These are phyloP conservation scores for Paramecium sonneborni DNA, from an alignment of 73 alveolate species.

Conservation along the genomic window DNA sequence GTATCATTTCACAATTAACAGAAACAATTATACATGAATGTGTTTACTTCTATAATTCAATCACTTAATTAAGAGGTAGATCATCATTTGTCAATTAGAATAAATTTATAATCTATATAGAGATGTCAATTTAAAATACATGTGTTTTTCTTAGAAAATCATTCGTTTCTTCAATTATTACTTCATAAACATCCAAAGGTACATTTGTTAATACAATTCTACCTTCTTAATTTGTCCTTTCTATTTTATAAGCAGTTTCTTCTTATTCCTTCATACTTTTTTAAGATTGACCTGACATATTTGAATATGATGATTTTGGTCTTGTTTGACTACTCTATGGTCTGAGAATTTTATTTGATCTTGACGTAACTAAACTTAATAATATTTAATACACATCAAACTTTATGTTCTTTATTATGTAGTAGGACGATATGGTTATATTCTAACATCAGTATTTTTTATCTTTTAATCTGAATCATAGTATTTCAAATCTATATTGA, in stretches of 20 bases:
- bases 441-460: constrained; percentile 21
- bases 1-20: neutral
- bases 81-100: constrained; percentile 8
- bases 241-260: neutral
- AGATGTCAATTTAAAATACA: neutral
- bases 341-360: neutral
- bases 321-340: constrained; percentile 57
- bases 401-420: constrained; percentile 14
- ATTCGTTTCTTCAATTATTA: constrained; percentile 69
- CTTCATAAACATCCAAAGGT: constrained; percentile 69
- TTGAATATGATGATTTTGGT: constrained; percentile 50
- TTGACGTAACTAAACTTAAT: neutral
- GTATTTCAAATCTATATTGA: constrained; percentile 29
- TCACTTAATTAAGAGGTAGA: neutral
- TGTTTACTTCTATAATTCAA: neutral
- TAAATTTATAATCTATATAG: constrained; percentile 3
- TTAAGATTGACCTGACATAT: constrained; percentile 46
- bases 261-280: constrained; percentile 19
- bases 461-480: constrained; percentile 23
- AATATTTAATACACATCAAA: neutral
- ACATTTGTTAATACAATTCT: constrained; percentile 36
- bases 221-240: constrained; percentile 66
- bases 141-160: constrained; percentile 59
- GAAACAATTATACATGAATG: constrained; percentile 29
- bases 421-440: constrained; percentile 4